phyloP scores from a whole-genome alignment of 225 moss, liverwort and hornwort genomes.

The Straminergon stramineum region DNA sequence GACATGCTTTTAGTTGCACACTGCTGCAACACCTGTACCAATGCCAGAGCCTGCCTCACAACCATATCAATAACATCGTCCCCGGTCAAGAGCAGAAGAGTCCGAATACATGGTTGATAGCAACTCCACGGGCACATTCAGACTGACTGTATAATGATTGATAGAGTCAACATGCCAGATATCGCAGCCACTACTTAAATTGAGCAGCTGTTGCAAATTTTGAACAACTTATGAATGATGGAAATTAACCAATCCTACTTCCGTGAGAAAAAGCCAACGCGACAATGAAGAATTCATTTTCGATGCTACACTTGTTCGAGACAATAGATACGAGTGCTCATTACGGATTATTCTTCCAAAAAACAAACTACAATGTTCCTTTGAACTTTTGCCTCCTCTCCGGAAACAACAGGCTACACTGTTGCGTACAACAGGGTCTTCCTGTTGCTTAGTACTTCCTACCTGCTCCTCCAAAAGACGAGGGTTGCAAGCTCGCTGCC shows the following conservation, averaged over 20 bases:
- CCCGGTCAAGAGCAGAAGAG: background rate
- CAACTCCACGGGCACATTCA: background rate
- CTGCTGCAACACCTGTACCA: constrained; percentile 24
- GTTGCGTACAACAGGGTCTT: background rate
- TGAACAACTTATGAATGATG: background rate
- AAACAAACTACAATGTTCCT: background rate
- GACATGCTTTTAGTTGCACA: constrained; percentile 3
- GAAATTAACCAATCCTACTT: background rate
- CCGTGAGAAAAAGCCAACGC: background rate
- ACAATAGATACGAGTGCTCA: background rate
- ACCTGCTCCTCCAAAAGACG: constrained; percentile 71
- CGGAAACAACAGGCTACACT: background rate
- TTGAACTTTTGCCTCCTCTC: background rate
- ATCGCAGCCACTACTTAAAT: background rate
- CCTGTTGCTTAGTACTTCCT: background rate
- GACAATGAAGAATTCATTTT: background rate
- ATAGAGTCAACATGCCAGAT: background rate
- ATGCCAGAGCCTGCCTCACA: constrained; percentile 36
- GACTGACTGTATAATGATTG: background rate
- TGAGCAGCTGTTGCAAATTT: background rate
- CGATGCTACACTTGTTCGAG: background rate
- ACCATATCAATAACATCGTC: background rate
- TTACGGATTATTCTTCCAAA: background rate
- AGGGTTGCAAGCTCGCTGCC: constrained; percentile 47
- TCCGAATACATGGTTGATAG: background rate